These are phyloP conservation scores for Ceratocystis cubensis DNA, from an alignment of 2,329 filamentous ascomycete species.

Conservation along the genomic window DNA sequence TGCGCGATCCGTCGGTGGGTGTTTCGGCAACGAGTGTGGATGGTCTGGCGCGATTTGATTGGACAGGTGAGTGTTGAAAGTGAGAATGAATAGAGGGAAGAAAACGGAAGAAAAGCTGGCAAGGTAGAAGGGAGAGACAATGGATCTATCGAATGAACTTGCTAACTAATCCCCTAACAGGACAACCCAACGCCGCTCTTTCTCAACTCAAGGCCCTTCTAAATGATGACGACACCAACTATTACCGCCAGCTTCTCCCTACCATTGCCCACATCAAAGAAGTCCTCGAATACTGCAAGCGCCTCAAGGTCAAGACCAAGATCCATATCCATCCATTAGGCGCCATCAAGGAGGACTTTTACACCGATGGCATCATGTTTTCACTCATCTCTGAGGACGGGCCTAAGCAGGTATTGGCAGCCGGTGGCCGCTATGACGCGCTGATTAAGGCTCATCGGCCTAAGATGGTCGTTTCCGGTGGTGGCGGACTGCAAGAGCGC, in stretches of 20 bases:
- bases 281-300: constrained; percentile 63
- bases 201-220: constrained; percentile 47
- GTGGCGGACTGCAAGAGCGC: constrained; percentile 46
- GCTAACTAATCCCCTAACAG: constrained; percentile 28
- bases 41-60: constrained; percentile 82
- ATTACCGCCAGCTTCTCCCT: constrained; percentile 60
- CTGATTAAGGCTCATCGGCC: constrained; percentile 75
- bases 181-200: constrained; percentile 45
- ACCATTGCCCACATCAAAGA: constrained; percentile 70
- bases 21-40: constrained; percentile 82
- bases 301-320: constrained; percentile 62
- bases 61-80: constrained; percentile 46
- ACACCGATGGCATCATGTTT: constrained; percentile 72
- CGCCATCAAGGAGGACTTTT: constrained; percentile 86
- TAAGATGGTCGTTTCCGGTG: constrained; percentile 37
- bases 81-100: background rate
- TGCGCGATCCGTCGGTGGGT: constrained; percentile 69
- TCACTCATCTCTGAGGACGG: constrained; percentile 82
- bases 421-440: constrained; percentile 83
- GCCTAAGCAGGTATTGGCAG: constrained; percentile 74
- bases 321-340: constrained; percentile 75
- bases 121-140: too few relatives aligned
- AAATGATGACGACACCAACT: constrained; percentile 50
- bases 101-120: background rate
- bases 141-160: background rate